Evolutionary conservation across 78 protist genomes (phyloP).

Genomic region (Polysphondylium violaceum): DNA sequence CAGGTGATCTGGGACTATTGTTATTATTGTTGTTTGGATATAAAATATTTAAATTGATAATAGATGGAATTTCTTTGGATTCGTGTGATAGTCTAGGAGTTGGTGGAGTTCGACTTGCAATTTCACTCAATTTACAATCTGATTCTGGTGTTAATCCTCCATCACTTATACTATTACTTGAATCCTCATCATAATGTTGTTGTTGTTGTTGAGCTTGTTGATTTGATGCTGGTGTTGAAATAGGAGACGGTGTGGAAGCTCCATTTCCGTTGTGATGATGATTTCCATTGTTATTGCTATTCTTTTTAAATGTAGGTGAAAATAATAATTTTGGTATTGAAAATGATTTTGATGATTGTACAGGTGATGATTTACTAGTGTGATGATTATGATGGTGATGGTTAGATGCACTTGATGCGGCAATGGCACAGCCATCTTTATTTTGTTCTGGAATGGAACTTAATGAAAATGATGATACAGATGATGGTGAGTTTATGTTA

Average conservation of each 20-base stretch:
- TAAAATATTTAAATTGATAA: not conserved
- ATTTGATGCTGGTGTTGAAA: not conserved
- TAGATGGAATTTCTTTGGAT: slow-evolving; percentile 23
- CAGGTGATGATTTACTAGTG: not conserved
- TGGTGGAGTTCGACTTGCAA: not conserved
- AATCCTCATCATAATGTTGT: not conserved
- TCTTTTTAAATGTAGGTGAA: too few species aligned
- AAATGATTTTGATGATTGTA: slow-evolving; percentile 10
- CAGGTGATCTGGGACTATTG: too few species aligned
- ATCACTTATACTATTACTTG: not conserved
- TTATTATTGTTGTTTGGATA: not conserved
- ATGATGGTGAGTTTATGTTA: not conserved
- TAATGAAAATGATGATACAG: not conserved
- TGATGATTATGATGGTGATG: slow-evolving; percentile 14
- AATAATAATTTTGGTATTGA: not conserved
- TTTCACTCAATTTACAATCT: not conserved
- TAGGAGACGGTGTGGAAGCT: not conserved
- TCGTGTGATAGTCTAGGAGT: slow-evolving; percentile 49
- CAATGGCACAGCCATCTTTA: too few species aligned
- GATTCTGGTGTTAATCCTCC: slow-evolving; percentile 37
- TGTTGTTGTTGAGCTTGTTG: not conserved
- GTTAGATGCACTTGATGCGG: not conserved
- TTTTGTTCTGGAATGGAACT: slow-evolving; percentile 4
- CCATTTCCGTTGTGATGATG: not conserved
- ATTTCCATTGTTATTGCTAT: too few species aligned